phyloP scores from a whole-genome alignment of 2,329 filamentous ascomycete species.

The Alternaria triticina region DNA sequence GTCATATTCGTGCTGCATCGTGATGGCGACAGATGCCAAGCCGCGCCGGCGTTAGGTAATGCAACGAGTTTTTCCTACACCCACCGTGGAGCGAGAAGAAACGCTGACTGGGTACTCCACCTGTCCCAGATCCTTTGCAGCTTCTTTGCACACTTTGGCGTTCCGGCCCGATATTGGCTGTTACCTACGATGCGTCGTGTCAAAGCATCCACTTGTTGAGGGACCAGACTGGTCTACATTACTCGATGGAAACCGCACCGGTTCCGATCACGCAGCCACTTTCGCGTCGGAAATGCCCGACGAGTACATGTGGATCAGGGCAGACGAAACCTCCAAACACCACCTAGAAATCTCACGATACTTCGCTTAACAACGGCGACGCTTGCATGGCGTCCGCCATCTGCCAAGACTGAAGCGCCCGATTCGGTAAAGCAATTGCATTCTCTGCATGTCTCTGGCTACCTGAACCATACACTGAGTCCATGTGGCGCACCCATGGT shows the following conservation, averaged over 20 bases:
- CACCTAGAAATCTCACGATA: constrained; percentile 31
- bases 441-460: constrained; percentile 20
- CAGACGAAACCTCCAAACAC: constrained; percentile 9
- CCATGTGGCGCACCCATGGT: constrained; percentile 4
- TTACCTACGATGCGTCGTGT: constrained; percentile 20
- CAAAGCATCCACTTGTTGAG: constrained; percentile 37
- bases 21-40: constrained; percentile 35
- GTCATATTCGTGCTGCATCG: constrained; percentile 19
- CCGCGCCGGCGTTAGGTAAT: constrained; percentile 35
- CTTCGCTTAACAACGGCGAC: constrained; percentile 30
- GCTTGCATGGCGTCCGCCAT: constrained; percentile 13
- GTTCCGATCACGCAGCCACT: constrained; percentile 7
- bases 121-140: constrained; percentile 28
- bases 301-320: constrained; percentile 1
- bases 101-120: constrained; percentile 30
- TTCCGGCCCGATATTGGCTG: constrained; percentile 22
- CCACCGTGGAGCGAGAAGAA: constrained; percentile 23
- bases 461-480: not conserved
- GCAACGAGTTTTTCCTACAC: constrained; percentile 32
- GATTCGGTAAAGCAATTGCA: constrained; percentile 29
- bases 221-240: constrained; percentile 37
- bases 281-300: constrained; percentile 18
- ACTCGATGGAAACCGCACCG: constrained; percentile 28
- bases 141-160: constrained; percentile 30
- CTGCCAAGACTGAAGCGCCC: constrained; percentile 8